Base-by-base conservation (phyloP, 306 rosid genomes). In the Sesbania bispinosa region DNA sequence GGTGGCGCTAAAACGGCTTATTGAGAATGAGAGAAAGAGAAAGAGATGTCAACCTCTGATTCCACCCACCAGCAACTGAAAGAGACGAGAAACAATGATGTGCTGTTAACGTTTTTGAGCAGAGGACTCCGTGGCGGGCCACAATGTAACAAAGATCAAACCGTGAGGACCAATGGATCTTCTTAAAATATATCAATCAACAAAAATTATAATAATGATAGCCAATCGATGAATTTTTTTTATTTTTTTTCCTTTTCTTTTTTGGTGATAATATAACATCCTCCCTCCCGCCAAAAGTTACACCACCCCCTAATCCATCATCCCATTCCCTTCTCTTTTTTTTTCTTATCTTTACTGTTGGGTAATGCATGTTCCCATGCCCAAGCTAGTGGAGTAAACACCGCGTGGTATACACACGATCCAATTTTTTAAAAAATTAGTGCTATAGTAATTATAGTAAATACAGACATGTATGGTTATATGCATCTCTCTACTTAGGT, bases 51-150 rank as follows among this genome's bases (percentile, higher is more conserved):
- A 80, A 61, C 70, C 55, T 79, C 77, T 81, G 51, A 68, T 63
- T 76, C 77, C 82, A 76, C 82, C 80, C 88, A 92, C 96, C 96
- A 88, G 89, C 89, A 80, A 89, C 75, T 78, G 95, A 92, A 84
- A 73, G 77, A 81, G 92, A 92, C 84, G 72, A 78, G 38, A 77
- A 79, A 69, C 68, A 83, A 53, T 61, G 77, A 66, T 66, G 58
- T 10, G 39, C 58, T 69, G 61, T 24, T 71, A 27, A 33, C 24
- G 70, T 73, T 55, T 42, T 71, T 63, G 62, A 78, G 58, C 74
- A n/a, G n/a, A n/a, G n/a, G n/a, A n/a, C n/a, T n/a, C n/a, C n/a
- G n/a, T n/a, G n/a, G n/a, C n/a, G n/a, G n/a, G n/a, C n/a, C n/a
- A n/a, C 35, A 41, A 66, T 32, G 27, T 4, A 54, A 41, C 30